Conservation (phyloP, 2,329 filamentous ascomycete genomes). For the Metarhizium sp. region DNA sequence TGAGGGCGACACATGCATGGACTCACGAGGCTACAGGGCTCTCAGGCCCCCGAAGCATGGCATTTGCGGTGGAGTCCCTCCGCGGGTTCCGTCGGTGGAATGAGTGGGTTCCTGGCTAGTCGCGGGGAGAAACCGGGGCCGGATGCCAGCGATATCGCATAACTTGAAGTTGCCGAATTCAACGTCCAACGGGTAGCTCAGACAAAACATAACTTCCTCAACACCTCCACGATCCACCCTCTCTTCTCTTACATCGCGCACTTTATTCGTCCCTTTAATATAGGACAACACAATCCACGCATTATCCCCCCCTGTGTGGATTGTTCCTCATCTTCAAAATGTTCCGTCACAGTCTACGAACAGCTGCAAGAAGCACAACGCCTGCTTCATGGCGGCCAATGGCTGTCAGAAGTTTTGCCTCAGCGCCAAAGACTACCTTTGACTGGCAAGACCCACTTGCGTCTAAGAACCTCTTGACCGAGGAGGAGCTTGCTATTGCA, state of each 20-base stretch:
- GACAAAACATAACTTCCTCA: conserved; percentile 11
- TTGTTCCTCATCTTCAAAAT: conserved; percentile 10
- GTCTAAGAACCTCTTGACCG: conserved; percentile 66
- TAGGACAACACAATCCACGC: background rate
- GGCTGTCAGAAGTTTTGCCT: conserved; percentile 25
- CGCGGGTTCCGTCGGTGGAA: conserved; percentile 7
- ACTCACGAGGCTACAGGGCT: background rate
- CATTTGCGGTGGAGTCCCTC: background rate
- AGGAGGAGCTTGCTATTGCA: conserved; percentile 82
- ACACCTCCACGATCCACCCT: conserved; percentile 7
- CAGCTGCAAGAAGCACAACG: conserved; percentile 14
- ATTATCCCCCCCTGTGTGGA: background rate
- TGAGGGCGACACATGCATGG: no score
- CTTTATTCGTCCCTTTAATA: background rate
- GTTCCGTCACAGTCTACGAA: conserved; percentile 22
- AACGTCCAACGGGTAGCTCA: background rate
- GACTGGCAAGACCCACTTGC: conserved; percentile 88
- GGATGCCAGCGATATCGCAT: conserved; percentile 9
- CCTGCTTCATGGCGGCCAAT: conserved; percentile 15
- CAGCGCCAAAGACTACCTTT: conserved; percentile 40
- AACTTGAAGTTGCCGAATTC: conserved; percentile 3
- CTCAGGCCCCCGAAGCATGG: background rate
- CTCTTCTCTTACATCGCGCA: background rate
- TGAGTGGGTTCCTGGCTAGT: conserved; percentile 1
- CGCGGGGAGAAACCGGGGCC: conserved; percentile 1